Percentiles rank a stretch among this genome's conserved stretches.
Conservation (phyloP, 495 filamentous ascomycete genomes). For the Trichoderma orchidacearum region DNA sequence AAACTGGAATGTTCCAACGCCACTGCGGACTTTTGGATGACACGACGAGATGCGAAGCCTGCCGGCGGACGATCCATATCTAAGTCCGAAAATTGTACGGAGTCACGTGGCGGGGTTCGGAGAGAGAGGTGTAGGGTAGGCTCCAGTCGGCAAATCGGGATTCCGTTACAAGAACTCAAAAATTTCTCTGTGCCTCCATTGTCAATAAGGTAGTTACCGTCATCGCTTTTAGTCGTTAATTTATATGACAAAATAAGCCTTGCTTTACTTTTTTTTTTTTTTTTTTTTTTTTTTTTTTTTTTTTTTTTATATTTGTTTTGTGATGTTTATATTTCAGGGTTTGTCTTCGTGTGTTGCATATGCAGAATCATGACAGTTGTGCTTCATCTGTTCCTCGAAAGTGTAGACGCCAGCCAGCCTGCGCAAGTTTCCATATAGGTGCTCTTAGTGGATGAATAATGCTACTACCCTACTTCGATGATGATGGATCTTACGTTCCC, state of each 20-base stretch:
- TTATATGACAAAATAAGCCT: too few relatives aligned
- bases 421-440: neutral
- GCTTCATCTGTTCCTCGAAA: too few relatives aligned
- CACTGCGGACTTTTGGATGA: neutral
- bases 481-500: neutral
- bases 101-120: neutral
- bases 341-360: too few relatives aligned
- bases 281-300: too few relatives aligned
- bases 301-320: too few relatives aligned
- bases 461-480: neutral
- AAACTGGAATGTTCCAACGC: neutral
- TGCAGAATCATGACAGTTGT: too few relatives aligned
- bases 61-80: neutral
- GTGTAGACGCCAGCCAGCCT: too few relatives aligned
- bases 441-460: neutral
- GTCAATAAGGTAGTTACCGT: too few relatives aligned
- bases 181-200: too few relatives aligned
- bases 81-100: conserved; percentile 1
- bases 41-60: conserved; percentile 1
- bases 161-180: neutral
- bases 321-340: too few relatives aligned
- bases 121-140: neutral
- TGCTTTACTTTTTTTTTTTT: neutral
- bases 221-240: too few relatives aligned
- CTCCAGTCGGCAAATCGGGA: neutral